Conservation (phyloP, 495 filamentous ascomycete species). For the Bathelium albidoporum region DNA sequence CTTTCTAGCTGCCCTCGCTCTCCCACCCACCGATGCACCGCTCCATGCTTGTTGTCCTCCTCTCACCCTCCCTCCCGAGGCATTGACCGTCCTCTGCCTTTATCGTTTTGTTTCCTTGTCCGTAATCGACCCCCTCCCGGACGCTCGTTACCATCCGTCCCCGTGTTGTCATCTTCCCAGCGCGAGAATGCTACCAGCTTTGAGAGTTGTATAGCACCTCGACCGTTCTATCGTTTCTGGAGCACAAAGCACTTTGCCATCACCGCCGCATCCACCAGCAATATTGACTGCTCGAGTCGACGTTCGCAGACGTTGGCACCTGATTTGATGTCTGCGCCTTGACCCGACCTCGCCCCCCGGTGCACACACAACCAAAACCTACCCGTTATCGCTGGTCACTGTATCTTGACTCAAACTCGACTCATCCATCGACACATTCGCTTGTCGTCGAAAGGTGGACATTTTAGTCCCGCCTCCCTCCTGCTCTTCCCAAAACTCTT, state of each 20-base stretch:
- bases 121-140: neutral
- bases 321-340: neutral
- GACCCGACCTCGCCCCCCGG: neutral
- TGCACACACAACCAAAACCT: neutral
- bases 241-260: neutral
- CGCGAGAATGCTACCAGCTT: neutral
- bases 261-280: neutral
- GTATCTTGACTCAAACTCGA: neutral
- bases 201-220: constrained; percentile 3
- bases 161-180: neutral
- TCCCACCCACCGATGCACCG: neutral
- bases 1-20: neutral
- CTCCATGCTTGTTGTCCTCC: neutral
- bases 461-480: neutral
- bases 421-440: neutral
- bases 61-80: neutral
- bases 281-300: neutral
- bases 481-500: neutral
- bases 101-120: neutral
- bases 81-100: neutral
- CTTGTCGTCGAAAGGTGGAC: neutral
- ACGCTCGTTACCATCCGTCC: neutral
- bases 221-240: neutral
- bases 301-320: neutral
- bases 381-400: neutral